Evolutionary conservation across 495 filamentous ascomycete genomes (phyloP).

Genomic region (Aspergillus olivimuriae): DNA sequence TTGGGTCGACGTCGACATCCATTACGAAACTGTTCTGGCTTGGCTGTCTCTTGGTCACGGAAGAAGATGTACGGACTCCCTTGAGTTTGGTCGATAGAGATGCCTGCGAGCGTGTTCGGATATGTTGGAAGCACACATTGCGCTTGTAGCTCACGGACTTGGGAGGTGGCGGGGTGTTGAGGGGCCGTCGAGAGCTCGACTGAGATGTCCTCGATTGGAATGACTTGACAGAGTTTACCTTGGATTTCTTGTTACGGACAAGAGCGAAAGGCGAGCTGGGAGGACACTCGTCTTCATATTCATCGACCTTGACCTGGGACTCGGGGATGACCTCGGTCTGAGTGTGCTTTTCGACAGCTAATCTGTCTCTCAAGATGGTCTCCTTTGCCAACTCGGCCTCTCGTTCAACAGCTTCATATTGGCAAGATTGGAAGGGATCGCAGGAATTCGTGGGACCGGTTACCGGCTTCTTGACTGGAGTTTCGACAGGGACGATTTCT

Average conservation of each 20-base stretch:
- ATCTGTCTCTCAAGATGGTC: slow-evolving; percentile 35
- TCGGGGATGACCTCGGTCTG: slow-evolving; percentile 53
- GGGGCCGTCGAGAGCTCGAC: slow-evolving; percentile 55
- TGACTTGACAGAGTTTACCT: slow-evolving; percentile 32
- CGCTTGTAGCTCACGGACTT: slow-evolving; percentile 63
- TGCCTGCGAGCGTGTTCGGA: slow-evolving; percentile 39
- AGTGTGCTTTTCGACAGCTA: not conserved
- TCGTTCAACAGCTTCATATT: slow-evolving; percentile 27
- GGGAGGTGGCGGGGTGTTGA: slow-evolving; percentile 40
- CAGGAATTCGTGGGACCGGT: slow-evolving; percentile 56
- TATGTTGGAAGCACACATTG: slow-evolving; percentile 72
- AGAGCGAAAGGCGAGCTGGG: slow-evolving; percentile 29
- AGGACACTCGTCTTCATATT: slow-evolving; percentile 9
- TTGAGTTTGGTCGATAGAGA: slow-evolving; percentile 24
- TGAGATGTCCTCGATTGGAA: slow-evolving; percentile 31
- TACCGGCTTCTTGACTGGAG: slow-evolving; percentile 40
- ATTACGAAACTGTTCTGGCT: slow-evolving; percentile 30
- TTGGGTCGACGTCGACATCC: slow-evolving; percentile 14
- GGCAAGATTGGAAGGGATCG: slow-evolving; percentile 75
- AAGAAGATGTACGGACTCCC: slow-evolving; percentile 2
- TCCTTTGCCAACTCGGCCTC: slow-evolving; percentile 53
- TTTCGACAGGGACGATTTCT: slow-evolving; percentile 32
- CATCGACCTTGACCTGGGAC: slow-evolving; percentile 5
- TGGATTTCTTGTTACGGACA: slow-evolving; percentile 29
- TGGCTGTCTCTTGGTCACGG: slow-evolving; percentile 17